phyloP scores from a whole-genome alignment of 2,329 filamentous ascomycete species.

The Scolecobasidium constrictum region DNA sequence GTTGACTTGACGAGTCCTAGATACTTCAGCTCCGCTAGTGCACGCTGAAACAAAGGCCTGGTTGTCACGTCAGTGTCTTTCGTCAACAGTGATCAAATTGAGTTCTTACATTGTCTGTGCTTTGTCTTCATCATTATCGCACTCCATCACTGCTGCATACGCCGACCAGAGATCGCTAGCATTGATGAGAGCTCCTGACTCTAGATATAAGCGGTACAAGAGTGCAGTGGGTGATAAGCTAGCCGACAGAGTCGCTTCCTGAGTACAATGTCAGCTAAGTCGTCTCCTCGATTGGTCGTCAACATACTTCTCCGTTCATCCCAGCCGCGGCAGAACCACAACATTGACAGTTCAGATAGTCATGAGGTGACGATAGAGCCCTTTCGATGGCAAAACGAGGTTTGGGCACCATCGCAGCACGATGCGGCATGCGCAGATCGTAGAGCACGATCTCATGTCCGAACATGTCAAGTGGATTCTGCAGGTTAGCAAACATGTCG shows the following conservation, averaged over 20 bases:
- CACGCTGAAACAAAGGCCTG: conserved; percentile 70
- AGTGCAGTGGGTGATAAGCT: conserved; percentile 62
- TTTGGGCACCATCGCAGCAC: conserved; percentile 64
- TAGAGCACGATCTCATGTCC: conserved; percentile 68
- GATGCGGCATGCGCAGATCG: conserved; percentile 57
- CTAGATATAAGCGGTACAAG: conserved; percentile 68
- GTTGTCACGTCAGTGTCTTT: not conserved
- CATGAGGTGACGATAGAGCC: conserved; percentile 60
- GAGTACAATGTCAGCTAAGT: too few relatives aligned
- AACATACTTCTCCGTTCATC: conserved; percentile 31
- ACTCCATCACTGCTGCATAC: conserved; percentile 54
- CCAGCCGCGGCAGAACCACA: conserved; percentile 33
- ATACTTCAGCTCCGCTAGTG: conserved; percentile 70
- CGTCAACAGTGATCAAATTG: not conserved
- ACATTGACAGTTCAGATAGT: conserved; percentile 66
- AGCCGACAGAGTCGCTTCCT: conserved; percentile 35
- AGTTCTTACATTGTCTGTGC: conserved; percentile 40
- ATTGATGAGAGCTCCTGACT: conserved; percentile 68
- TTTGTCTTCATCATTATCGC: conserved; percentile 33
- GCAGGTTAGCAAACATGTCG: conserved; percentile 31
- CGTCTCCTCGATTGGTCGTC: not conserved
- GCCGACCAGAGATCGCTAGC: conserved; percentile 71
- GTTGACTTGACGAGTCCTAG: conserved; percentile 83
- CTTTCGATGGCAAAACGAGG: conserved; percentile 62
- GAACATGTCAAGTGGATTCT: conserved; percentile 41